Evolutionary conservation across 306 rosid genomes (phyloP).

Genomic region (Cicer judaicum): DNA sequence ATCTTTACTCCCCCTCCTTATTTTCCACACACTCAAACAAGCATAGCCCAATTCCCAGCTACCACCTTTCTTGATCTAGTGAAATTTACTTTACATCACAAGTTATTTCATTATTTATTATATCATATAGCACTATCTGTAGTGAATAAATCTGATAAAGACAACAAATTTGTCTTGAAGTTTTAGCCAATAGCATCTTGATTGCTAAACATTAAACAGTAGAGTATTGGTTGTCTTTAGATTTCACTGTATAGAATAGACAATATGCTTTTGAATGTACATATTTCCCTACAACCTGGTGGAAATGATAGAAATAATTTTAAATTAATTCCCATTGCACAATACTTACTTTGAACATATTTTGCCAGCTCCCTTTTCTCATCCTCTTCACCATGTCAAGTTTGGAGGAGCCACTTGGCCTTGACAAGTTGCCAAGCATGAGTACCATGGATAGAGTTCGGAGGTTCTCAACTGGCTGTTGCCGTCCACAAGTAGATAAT

Average conservation of each 20-base stretch:
- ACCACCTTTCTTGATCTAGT: background rate
- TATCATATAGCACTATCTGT: background rate
- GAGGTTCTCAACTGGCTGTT: slow-evolving; percentile 74
- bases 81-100: slow-evolving; percentile 3
- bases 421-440: slow-evolving; percentile 91
- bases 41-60: slow-evolving; percentile 5
- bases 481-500: slow-evolving; percentile 73
- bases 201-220: background rate
- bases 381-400: slow-evolving; percentile 72
- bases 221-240: slow-evolving; percentile 9
- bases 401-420: slow-evolving; percentile 90
- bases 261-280: slow-evolving; percentile 12
- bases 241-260: slow-evolving; percentile 21
- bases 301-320: slow-evolving; percentile 8
- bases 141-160: background rate
- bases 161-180: slow-evolving; percentile 1
- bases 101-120: background rate
- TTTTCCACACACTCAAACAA: slow-evolving; percentile 16
- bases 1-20: background rate
- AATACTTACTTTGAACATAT: slow-evolving; percentile 37
- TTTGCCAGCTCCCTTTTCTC: slow-evolving; percentile 42
- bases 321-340: slow-evolving; percentile 1
- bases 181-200: slow-evolving; percentile 19
- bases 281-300: slow-evolving; percentile 3
- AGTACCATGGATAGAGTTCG: slow-evolving; percentile 75